These are phyloP conservation scores for Paratinospora sagittata DNA, from an alignment of 164 flowering plant species.

Conservation along the genomic window DNA sequence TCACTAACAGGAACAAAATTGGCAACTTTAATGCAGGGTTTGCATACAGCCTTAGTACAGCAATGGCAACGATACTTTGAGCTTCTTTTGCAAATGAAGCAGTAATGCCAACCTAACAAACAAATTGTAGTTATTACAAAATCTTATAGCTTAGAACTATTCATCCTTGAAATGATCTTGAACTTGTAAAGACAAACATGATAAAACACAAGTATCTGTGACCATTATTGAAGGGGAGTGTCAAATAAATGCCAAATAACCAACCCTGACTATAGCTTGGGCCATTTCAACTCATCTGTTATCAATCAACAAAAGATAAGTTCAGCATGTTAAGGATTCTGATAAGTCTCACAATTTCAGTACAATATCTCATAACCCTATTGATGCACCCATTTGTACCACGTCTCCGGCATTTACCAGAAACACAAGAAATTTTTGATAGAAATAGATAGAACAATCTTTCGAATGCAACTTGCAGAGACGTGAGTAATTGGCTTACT, in stretches of 20 bases:
- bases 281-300: neutral
- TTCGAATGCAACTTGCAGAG: neutral
- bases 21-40: constrained; percentile 30
- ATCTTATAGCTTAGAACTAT: neutral
- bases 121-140: neutral
- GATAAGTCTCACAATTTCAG: neutral
- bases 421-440: neutral
- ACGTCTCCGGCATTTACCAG: neutral
- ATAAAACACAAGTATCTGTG: neutral
- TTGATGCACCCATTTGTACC: too few species aligned
- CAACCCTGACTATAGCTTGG: neutral
- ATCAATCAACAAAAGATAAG: neutral
- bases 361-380: neutral
- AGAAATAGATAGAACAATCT: neutral
- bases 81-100: constrained; percentile 47
- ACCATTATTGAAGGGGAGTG: neutral
- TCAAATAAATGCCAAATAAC: neutral
- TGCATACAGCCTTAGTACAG: constrained; percentile 61
- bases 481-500: constrained; percentile 33
- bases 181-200: neutral
- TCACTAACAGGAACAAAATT: constrained; percentile 45
- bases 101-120: constrained; percentile 61
- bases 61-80: constrained; percentile 51
- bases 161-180: neutral
- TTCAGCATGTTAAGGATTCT: neutral